Conservation (phyloP, 139 green algal genomes). For the Coccomyxa sp. region DNA sequence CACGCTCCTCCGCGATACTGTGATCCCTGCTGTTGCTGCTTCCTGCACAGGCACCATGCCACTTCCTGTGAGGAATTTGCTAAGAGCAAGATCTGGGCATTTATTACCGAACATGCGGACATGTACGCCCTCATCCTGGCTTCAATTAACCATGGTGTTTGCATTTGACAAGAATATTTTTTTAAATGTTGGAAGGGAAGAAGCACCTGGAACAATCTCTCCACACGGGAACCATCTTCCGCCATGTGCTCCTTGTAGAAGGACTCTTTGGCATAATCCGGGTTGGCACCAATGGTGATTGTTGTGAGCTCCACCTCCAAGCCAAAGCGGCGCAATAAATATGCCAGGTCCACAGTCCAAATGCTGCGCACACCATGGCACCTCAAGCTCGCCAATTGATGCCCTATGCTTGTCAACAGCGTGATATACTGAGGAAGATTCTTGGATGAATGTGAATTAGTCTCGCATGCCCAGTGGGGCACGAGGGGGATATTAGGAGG, state of each 20-base stretch:
- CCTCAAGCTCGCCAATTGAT: background rate
- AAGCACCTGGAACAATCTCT: constrained; percentile 67
- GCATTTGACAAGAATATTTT: no score
- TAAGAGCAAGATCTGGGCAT: no score
- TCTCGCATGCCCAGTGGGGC: background rate
- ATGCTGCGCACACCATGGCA: constrained; percentile 47
- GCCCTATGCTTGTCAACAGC: background rate
- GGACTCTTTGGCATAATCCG: constrained; percentile 63
- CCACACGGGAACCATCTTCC: constrained; percentile 69
- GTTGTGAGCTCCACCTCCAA: constrained; percentile 67
- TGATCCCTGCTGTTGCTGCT: constrained; percentile 44
- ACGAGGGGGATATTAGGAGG: no score
- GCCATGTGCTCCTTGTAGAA: constrained; percentile 82
- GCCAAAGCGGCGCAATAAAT: constrained; percentile 71
- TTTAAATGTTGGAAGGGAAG: no score
- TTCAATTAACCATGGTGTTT: no score
- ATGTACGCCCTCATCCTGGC: no score
- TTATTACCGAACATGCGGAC: no score
- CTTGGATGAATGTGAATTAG: background rate
- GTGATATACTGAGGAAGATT: background rate
- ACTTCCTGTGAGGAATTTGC: no score
- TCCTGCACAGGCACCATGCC: constrained; percentile 6
- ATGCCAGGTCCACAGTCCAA: constrained; percentile 90
- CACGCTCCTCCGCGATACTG: constrained; percentile 44
- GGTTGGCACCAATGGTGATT: constrained; percentile 77